Evolutionary conservation across 768 basidiomycete species (phyloP).

Genomic region (Leucogyrophana mollusca): DNA sequence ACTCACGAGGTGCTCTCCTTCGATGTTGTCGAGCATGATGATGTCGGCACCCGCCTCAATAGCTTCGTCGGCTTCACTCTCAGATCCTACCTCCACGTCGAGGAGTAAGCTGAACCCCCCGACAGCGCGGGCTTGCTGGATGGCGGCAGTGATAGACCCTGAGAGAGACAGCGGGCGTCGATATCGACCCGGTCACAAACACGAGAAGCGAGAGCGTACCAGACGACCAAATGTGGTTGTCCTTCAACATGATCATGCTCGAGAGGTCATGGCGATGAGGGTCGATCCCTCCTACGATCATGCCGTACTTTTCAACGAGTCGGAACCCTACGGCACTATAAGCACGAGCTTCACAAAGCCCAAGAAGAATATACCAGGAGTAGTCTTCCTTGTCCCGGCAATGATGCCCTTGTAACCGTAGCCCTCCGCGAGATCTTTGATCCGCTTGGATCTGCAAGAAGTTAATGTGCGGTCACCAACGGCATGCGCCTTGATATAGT

Average conservation of each 20-base stretch:
- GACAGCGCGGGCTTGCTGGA: conserved; percentile 80
- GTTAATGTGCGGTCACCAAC: conserved; percentile 1
- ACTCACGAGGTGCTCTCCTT: conserved; percentile 65
- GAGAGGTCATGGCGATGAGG: conserved; percentile 95
- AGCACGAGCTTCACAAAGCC: neutral
- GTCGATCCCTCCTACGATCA: conserved; percentile 97
- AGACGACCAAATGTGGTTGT: conserved; percentile 98
- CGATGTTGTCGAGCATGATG: conserved; percentile 94
- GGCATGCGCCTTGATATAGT: neutral
- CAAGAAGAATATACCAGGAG: conserved; percentile 56
- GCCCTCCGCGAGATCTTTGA: conserved; percentile 74
- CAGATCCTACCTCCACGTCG: conserved; percentile 89
- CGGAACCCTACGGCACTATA: conserved; percentile 68
- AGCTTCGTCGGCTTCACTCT: conserved; percentile 94
- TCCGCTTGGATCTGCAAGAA: conserved; percentile 66
- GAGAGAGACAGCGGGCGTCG: conserved; percentile 7
- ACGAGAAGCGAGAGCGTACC: conserved; percentile 44
- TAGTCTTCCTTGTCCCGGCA: conserved; percentile 96
- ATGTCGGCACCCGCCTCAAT: conserved; percentile 94
- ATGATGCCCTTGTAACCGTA: conserved; percentile 86
- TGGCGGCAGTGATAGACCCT: conserved; percentile 91
- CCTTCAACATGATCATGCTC: conserved; percentile 99
- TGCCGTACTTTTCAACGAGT: conserved; percentile 96
- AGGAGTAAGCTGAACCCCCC: conserved; percentile 90
- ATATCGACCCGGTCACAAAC: neutral